Evolutionary conservation across 148 eudicot species (phyloP).

Genomic region (Rhododendron vialii): DNA sequence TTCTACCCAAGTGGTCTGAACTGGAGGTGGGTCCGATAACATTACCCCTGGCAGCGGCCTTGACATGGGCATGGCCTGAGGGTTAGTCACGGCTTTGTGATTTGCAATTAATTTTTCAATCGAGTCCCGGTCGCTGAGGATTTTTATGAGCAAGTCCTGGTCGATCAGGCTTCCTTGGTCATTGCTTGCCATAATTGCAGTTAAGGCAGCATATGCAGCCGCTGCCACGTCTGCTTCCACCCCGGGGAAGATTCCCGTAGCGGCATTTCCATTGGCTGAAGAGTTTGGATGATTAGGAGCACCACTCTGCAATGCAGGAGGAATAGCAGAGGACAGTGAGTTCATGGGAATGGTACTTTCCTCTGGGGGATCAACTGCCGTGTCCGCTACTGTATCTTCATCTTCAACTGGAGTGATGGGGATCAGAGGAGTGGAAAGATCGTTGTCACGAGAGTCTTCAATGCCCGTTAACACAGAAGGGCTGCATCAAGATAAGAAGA

Average conservation of each 20-base stretch:
- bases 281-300: conserved; percentile 3
- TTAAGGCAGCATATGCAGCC: conserved; percentile 49
- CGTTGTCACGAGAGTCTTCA: conserved; percentile 29
- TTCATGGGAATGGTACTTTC: conserved; percentile 12
- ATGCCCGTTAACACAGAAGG: conserved; percentile 33
- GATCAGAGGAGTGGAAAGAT: conserved; percentile 39
- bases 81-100: conserved; percentile 28
- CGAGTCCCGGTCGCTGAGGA: conserved; percentile 50
- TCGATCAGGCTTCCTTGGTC: conserved; percentile 50
- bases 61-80: conserved; percentile 17
- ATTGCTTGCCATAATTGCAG: conserved; percentile 35
- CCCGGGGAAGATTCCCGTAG: conserved; percentile 23
- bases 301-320: conserved; percentile 13
- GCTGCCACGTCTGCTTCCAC: conserved; percentile 34
- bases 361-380: conserved; percentile 16
- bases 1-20: conserved; percentile 18
- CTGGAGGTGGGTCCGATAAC: conserved; percentile 25
- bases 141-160: conserved; percentile 49
- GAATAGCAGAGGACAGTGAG: conserved; percentile 20
- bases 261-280: conserved; percentile 26
- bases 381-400: conserved; percentile 52
- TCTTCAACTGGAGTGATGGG: conserved; percentile 80
- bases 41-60: conserved; percentile 16
- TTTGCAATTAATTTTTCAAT: conserved; percentile 40
- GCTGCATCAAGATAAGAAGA: conserved; percentile 33